Percentiles rank a stretch among this genome's conserved stretches.
Conservation (phyloP, 2,329 filamentous ascomycete species). For the Claviceps arundinis region DNA sequence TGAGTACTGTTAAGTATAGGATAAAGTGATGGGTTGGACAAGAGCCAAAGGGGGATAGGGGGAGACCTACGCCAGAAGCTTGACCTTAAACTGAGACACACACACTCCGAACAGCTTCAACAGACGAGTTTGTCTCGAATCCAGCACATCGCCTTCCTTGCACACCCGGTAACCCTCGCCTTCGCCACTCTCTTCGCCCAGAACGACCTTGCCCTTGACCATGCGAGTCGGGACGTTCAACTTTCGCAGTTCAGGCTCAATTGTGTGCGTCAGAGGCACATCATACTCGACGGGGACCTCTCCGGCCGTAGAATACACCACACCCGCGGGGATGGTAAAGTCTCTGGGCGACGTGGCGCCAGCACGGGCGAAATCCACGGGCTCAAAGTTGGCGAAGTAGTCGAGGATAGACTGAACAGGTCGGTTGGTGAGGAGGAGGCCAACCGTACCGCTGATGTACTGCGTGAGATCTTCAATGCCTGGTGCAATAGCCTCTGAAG, state of each 20-base stretch:
- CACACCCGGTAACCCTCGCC: slow-evolving; percentile 61
- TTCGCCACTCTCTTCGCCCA: slow-evolving; percentile 44
- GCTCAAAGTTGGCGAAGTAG: slow-evolving; percentile 60
- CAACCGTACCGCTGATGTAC: slow-evolving; percentile 70
- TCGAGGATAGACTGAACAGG: slow-evolving; percentile 49
- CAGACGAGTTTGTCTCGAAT: slow-evolving; percentile 83
- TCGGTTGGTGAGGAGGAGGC: slow-evolving; percentile 81
- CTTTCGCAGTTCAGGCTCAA: slow-evolving; percentile 82
- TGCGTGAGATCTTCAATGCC: slow-evolving; percentile 58
- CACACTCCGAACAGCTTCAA: slow-evolving; percentile 89
- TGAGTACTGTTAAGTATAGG: not conserved
- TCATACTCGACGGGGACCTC: slow-evolving; percentile 72
- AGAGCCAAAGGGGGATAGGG: too few relatives aligned
- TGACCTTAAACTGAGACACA: slow-evolving; percentile 79
- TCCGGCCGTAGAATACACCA: slow-evolving; percentile 67
- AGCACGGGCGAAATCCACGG: slow-evolving; percentile 83
- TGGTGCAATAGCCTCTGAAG: slow-evolving; percentile 67
- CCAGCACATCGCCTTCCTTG: slow-evolving; percentile 69
- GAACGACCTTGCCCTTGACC: slow-evolving; percentile 73
- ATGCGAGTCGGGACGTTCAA: slow-evolving; percentile 83
- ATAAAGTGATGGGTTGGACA: not conserved
- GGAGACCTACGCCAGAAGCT: slow-evolving; percentile 53
- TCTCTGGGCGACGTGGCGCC: slow-evolving; percentile 61
- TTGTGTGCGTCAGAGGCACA: slow-evolving; percentile 70
- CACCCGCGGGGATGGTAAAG: slow-evolving; percentile 72